Evolutionary conservation across 306 rosid species (phyloP).

Genomic region (Parietaria judaica): DNA sequence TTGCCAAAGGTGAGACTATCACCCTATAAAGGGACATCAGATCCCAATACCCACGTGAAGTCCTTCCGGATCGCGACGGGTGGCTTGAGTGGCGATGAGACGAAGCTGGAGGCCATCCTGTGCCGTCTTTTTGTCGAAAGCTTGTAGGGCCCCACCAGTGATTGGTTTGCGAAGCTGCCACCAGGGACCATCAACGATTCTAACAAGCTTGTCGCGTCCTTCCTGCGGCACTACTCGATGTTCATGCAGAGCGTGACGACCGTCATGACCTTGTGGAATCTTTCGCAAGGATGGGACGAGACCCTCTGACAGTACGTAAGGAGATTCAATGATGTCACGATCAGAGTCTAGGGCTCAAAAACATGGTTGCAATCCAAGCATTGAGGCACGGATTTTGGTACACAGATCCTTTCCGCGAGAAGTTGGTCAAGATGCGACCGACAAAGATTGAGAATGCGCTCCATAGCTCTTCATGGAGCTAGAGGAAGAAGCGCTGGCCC

Average conservation of each 20-base stretch:
- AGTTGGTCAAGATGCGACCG: background rate
- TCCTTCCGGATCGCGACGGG: too few relatives aligned
- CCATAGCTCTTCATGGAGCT: background rate
- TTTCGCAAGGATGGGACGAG: background rate
- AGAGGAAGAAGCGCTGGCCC: background rate
- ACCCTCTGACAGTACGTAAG: background rate
- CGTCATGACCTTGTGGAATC: too few relatives aligned
- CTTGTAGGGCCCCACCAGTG: background rate
- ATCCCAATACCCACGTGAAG: background rate
- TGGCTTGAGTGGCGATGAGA: too few relatives aligned
- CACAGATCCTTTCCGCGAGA: background rate
- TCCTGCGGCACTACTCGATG: background rate
- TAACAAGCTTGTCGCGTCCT: background rate
- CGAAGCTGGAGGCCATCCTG: too few relatives aligned
- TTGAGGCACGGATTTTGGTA: background rate
- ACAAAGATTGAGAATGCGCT: background rate
- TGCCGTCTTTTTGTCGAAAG: too few relatives aligned
- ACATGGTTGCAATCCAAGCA: too few relatives aligned
- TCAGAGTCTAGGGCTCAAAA: background rate
- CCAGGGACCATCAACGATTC: background rate
- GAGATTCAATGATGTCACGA: background rate
- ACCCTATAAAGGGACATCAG: background rate
- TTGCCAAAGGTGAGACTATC: background rate
- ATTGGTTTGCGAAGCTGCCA: background rate
- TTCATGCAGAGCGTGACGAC: background rate